Base-by-base conservation (phyloP, 257 asterid species). In the Gynochthodes officinalis region DNA sequence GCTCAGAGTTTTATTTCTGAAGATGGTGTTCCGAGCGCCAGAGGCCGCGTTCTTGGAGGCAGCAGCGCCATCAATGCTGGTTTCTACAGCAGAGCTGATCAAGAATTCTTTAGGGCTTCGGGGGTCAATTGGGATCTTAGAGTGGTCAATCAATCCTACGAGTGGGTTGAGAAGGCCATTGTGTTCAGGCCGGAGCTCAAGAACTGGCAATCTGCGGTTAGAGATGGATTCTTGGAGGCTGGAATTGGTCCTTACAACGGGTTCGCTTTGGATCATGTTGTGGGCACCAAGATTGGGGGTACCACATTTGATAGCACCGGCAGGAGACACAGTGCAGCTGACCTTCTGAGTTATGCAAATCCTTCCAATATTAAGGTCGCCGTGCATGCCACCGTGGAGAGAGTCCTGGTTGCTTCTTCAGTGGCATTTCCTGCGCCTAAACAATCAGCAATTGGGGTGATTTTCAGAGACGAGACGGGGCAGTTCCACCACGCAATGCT, bases 1-100 rank as follows among this genome's bases (percentile, higher is more conserved):
- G 90, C 90, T 28, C 96, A 94, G 67, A 80, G 93, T 2, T 94
- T 94, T 83, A 85, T 83, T 11, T 94, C 99, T 0, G 90, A 86
- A 70, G 97, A 91, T 8, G 97, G 97, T 10, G 93, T 94, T 16
- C 92, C 95, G 1, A 94, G 91, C 64, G 91, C 97, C 55, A 69
- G 97, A 52, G 99, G 99, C 69, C 86, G 99, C n/a, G 89, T 94
- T 83, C 96, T 94, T 39, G 97, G 99, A 11, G 99, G 97, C 5
- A 88, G 95, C 58, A 91, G 97, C 52, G 85, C 95, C 2, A 85
- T 94, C 7, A 94, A 94, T 64, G 96, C 97, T 0, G 97, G 97
- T 3, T 91, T 92, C 67, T 87, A 87, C 73, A 87, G 89, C 78
- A 64, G 93, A 62, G 90, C 89, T 0, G 90, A 85, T 64, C 76